phyloP scores from a whole-genome alignment of 768 basidiomycete genomes.

The Gymnopilus dilepis region DNA sequence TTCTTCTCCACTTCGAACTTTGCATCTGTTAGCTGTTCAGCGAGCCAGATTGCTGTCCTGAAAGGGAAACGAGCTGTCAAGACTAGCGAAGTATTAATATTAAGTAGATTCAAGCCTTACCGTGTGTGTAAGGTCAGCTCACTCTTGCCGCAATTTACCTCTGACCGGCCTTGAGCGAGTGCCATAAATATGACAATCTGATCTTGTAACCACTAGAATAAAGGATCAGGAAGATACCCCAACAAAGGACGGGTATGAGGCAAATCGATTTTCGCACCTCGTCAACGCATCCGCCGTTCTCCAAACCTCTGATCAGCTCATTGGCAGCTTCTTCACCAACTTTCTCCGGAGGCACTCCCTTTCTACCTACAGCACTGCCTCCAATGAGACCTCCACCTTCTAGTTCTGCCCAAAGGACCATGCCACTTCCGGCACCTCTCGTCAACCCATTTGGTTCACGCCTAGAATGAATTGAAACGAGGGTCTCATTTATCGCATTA shows the following conservation, averaged over 20 bases:
- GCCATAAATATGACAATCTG: constrained; percentile 83
- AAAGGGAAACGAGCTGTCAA: not conserved
- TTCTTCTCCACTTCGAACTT: constrained; percentile 60
- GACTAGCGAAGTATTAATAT: too few species aligned
- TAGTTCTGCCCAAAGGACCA: constrained; percentile 78
- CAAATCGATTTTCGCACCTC: constrained; percentile 47
- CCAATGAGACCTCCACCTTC: constrained; percentile 69
- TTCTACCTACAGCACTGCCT: constrained; percentile 68
- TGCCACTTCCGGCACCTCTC: constrained; percentile 71
- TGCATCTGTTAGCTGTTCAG: constrained; percentile 70
- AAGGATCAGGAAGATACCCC: not conserved
- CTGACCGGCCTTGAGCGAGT: constrained; percentile 67
- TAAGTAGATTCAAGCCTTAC: constrained; percentile 37
- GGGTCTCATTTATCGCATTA: constrained; percentile 26
- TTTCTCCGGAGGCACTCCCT: constrained; percentile 45
- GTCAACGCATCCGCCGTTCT: constrained; percentile 75
- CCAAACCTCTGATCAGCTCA: constrained; percentile 60
- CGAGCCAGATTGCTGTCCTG: constrained; percentile 76
- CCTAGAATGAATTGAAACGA: constrained; percentile 44
- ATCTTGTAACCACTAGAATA: constrained; percentile 58
- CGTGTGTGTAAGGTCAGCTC: constrained; percentile 72
- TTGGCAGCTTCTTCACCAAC: constrained; percentile 68
- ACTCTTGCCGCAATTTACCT: constrained; percentile 55
- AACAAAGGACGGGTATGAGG: not conserved
- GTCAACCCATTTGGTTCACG: constrained; percentile 51